Evolutionary conservation across 495 filamentous ascomycete genomes (phyloP), one percentile per base, ranked within the genome.

Genomic region (Talaromyces adpressus): DNA sequence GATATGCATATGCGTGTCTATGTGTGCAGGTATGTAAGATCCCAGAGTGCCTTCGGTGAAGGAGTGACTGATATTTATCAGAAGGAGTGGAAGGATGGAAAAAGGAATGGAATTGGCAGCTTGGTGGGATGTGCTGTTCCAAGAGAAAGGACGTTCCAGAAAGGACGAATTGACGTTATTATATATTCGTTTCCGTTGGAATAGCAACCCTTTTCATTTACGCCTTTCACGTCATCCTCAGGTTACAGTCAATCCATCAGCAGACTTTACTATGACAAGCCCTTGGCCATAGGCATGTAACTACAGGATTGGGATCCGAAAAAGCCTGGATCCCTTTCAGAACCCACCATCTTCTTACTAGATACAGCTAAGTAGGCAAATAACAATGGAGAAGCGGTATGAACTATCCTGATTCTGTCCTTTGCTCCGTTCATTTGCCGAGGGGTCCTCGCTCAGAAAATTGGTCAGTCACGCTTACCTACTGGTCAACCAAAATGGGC

Each of bases 241-340:
- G 56, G 56, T 58, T 58, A 58, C 56, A 58, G 18, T 58, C 27
- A 20, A 36, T n/a, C 2, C 56, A 32, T 58, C 29, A 58, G 56
- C 56, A 54, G 6, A 3, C 20, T 25, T 25, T 16, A 12, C 16
- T 58, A 22, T 25, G n/a, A 36, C 29, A 16, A 16, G 18, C 8
- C 7, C 7, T 36, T 58, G 30, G 27, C 30, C 4, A 18, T 30
- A 58, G 11, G 52, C 56, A 58, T 58, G 14, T 58, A 58, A 58
- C 56, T 30, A 36, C 30, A 54, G 6, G n/a, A 22, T 58, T 58
- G 29, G 56, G 1, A 6, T 29, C 20, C 20, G 6, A 18, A 32
- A 20, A 58, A 54, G 51, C 20, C 25, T 54, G 51, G 51, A 54
- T 3, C 25, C 1, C 14, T 29, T 14, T 54, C 4, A 14, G 51